Evolutionary conservation across 2,329 filamentous ascomycete species (phyloP), one percentile per base, ranked within the genome.

Genomic region (Coniosporium tulheliwenetii): DNA sequence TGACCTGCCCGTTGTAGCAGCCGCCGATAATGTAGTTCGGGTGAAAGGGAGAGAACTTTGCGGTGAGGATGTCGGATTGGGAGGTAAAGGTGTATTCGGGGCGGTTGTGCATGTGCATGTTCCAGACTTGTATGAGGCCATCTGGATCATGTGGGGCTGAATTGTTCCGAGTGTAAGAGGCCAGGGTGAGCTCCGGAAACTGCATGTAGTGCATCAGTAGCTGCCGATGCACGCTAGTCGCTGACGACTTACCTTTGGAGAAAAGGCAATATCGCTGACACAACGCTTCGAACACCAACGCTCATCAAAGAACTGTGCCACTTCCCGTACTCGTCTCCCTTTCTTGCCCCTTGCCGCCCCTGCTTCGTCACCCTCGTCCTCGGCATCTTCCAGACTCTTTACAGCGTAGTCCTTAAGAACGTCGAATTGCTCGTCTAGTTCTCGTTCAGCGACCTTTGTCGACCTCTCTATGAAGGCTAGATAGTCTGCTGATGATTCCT

Each of bases 31-130:
- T 93, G 41, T 98, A 71, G 50, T 94, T 95, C 4, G 89, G 89
- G 58, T 98, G 91, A 57, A 95, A 95, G 0, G 91, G 91, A n/a
- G 91, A 96, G 63, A 98, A 98, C 50, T 91, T 93, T 47, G 91
- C 91, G 0, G 87, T 84, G 10, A 98, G 72, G 40, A 98, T 85
- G 61, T 98, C 91, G 36, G 87, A 95, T 45, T 93, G 89, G 8
- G 89, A 87, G 52, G 94, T 87, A 59, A 98, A 95, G 43, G 93
- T 80, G 61, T 94, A 96, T 67, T 98, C 91, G 1, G 91, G 86
- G 29, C 91, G 78, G 50, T 91, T 85, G 51, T 93, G 87, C 58
- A 96, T 79, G 60, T 96, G 87, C 54, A 86, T 73, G 56, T 95
- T 98, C 93, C 93, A 98, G 30, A 98, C 81, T 58, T 95, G 87